Conservation (phyloP, 768 basidiomycete genomes). For the Pisolithus microcarpus region DNA sequence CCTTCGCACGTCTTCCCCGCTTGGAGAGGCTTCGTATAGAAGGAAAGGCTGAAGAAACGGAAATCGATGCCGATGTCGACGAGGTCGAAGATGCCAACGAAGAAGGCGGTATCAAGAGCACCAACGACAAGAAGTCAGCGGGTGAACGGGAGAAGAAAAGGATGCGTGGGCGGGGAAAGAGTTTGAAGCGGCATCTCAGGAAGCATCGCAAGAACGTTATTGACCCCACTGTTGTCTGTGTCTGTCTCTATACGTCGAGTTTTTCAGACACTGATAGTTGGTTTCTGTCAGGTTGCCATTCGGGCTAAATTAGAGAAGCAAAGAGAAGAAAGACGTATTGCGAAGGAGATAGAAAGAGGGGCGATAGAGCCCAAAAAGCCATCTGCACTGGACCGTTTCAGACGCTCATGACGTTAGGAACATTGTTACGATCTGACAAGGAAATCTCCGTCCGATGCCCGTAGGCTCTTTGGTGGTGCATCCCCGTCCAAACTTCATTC, state of each 20-base stretch:
- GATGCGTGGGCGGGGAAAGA: conserved; percentile 86
- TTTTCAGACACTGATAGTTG: not conserved
- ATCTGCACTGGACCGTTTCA: conserved; percentile 32
- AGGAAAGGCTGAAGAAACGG: conserved; percentile 68
- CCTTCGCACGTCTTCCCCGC: conserved; percentile 74
- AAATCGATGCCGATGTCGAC: conserved; percentile 34
- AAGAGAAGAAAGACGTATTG: conserved; percentile 36
- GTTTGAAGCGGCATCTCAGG: conserved; percentile 75
- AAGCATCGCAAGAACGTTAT: conserved; percentile 95
- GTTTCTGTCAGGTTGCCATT: conserved; percentile 42
- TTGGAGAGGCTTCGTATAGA: conserved; percentile 48
- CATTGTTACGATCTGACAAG: not conserved
- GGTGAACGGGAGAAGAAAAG: conserved; percentile 54
- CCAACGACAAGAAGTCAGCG: conserved; percentile 18
- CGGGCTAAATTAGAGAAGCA: conserved; percentile 61
- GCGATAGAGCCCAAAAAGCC: conserved; percentile 23
- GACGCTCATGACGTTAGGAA: conserved; percentile 12
- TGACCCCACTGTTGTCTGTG: conserved; percentile 65
- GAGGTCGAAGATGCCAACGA: conserved; percentile 33
- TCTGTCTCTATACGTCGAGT: not conserved
- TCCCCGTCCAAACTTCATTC: not conserved
- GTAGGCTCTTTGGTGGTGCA: not conserved
- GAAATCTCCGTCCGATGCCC: not conserved
- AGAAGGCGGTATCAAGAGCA: conserved; percentile 32
- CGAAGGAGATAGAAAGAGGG: conserved; percentile 29